Evolutionary conservation across 495 filamentous ascomycete genomes (phyloP).

Genomic region (Neurospora sp.): DNA sequence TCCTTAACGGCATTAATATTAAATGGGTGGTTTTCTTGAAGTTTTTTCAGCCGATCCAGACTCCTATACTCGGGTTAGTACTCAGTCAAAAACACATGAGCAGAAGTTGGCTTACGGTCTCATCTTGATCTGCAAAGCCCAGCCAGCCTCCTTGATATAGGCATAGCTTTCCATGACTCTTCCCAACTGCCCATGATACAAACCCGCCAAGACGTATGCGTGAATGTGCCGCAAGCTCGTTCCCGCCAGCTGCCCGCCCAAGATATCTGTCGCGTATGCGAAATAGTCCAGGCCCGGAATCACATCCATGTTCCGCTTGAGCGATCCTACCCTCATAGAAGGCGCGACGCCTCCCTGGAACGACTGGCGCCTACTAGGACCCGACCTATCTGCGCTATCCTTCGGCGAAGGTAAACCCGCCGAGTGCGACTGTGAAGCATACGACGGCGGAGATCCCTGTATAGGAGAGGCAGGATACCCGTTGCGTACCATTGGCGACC

Average conservation of each 20-base stretch:
- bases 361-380: constrained; percentile 32
- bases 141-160: constrained; percentile 73
- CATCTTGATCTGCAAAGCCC: constrained; percentile 66
- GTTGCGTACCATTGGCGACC: constrained; percentile 38
- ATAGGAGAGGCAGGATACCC: constrained; percentile 34
- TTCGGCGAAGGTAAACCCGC: constrained; percentile 38
- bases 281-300: constrained; percentile 88
- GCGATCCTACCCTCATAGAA: constrained; percentile 11
- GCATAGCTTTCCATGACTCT: constrained; percentile 82
- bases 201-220: constrained; percentile 72
- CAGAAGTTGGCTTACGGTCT: constrained; percentile 48
- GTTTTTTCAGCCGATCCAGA: constrained; percentile 30
- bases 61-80: constrained; percentile 19
- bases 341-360: constrained; percentile 27
- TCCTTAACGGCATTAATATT: constrained; percentile 20
- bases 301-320: constrained; percentile 64
- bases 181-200: constrained; percentile 81
- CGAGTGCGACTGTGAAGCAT: constrained; percentile 26
- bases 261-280: constrained; percentile 74
- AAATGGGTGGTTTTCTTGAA: constrained; percentile 16
- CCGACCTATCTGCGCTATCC: constrained; percentile 28
- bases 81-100: background rate
- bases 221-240: constrained; percentile 75
- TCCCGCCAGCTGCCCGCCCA: constrained; percentile 68
- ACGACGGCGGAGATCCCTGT: constrained; percentile 39